phyloP scores from a whole-genome alignment of 1,284 basidiomycete species.

The Amylostereum areolatum region DNA sequence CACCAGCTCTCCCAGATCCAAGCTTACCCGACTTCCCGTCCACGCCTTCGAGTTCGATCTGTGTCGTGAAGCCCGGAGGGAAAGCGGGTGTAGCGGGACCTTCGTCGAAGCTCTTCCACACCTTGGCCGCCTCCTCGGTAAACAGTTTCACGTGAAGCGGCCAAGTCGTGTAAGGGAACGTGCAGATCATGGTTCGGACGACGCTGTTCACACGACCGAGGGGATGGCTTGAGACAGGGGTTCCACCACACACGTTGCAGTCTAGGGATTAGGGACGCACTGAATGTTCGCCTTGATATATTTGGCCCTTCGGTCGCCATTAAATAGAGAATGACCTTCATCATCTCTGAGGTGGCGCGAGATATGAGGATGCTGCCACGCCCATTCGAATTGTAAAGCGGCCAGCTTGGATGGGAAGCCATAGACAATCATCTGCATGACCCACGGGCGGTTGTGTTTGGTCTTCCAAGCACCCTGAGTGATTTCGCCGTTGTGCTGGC shows the following conservation, averaged over 20 bases:
- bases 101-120: conserved; percentile 35
- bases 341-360: conserved; percentile 51
- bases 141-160: conserved; percentile 67
- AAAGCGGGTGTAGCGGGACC: conserved; percentile 26
- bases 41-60: conserved; percentile 66
- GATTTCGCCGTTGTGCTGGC: conserved; percentile 84
- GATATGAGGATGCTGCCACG: conserved; percentile 75
- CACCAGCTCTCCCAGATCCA: conserved; percentile 45
- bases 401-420: conserved; percentile 85
- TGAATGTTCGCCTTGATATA: conserved; percentile 38
- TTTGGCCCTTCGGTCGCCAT: conserved; percentile 22
- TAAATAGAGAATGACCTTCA: conserved; percentile 33
- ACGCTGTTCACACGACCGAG: conserved; percentile 27
- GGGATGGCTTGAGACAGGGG: not conserved
- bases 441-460: conserved; percentile 69
- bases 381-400: conserved; percentile 89
- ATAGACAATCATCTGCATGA: conserved; percentile 85
- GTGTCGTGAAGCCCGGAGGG: conserved; percentile 44
- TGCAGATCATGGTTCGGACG: conserved; percentile 46
- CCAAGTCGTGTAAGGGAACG: conserved; percentile 57
- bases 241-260: not conserved
- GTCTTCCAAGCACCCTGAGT: conserved; percentile 76
- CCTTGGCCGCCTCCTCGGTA: conserved; percentile 48
- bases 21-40: conserved; percentile 52
- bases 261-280: conserved; percentile 26